Conservation (phyloP, 345 rosid genomes). For the Moricandia arvensis region DNA sequence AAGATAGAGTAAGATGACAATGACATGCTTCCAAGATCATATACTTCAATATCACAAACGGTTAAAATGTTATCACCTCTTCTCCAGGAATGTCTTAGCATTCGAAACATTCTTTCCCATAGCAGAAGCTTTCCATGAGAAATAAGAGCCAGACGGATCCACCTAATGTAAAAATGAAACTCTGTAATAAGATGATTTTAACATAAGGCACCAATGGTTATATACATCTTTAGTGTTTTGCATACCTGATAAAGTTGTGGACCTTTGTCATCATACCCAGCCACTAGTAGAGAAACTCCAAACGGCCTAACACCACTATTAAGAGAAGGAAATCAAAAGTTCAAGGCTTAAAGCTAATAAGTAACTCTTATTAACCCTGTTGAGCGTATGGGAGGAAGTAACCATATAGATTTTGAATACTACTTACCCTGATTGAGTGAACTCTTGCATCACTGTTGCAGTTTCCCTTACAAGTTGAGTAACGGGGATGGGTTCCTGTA, state of each 20-base stretch:
- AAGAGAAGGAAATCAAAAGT: not conserved
- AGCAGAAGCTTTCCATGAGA: conserved; percentile 99
- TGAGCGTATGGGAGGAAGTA: not conserved
- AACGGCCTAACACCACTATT: conserved; percentile 93
- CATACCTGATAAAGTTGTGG: conserved; percentile 91
- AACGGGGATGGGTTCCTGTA: conserved; percentile 92
- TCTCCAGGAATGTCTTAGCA: conserved; percentile 96
- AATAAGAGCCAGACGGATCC: conserved; percentile 98
- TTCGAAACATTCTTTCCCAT: conserved; percentile 99
- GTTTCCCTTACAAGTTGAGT: conserved; percentile 96
- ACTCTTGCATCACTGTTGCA: conserved; percentile 98
- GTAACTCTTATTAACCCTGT: no score
- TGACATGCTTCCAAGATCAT: conserved; percentile 21
- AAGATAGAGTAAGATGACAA: conserved; percentile 9
- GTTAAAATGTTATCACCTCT: conserved; percentile 54
- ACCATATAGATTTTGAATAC: not conserved
- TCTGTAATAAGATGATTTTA: not conserved
- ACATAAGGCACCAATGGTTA: not conserved
- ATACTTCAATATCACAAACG: not conserved
- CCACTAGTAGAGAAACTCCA: conserved; percentile 92
- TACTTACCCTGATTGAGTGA: conserved; percentile 91
- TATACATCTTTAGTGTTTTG: not conserved
- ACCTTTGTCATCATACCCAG: conserved; percentile 95
- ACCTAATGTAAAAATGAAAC: conserved; percentile 46
- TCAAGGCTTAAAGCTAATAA: not conserved